phyloP scores from a whole-genome alignment of 139 green algal species.

The Pleodorina starrii region DNA sequence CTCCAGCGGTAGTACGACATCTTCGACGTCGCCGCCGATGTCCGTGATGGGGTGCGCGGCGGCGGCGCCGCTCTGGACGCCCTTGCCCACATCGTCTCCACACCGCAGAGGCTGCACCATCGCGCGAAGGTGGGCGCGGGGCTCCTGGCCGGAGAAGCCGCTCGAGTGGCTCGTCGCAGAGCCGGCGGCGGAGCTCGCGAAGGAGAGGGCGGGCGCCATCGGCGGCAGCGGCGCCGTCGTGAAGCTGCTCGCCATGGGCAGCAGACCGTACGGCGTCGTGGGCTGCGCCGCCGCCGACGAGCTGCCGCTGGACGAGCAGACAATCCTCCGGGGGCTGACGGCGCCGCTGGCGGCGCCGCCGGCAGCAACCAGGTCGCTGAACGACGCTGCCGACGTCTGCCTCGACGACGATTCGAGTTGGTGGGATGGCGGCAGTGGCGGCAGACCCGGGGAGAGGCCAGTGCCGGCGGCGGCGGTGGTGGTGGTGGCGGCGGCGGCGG shows the following conservation, averaged over 20 bases:
- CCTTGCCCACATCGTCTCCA: too few species aligned
- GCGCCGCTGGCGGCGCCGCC: not conserved
- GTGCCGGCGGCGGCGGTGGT: not conserved
- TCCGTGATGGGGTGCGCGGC: too few species aligned
- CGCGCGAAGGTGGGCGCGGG: too few species aligned
- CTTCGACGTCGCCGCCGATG: too few species aligned
- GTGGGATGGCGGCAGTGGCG: not conserved
- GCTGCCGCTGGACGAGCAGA: not conserved
- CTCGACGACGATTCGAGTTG: not conserved
- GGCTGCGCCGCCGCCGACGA: not conserved
- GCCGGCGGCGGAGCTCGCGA: not conserved
- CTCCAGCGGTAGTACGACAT: too few species aligned
- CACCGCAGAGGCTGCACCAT: too few species aligned
- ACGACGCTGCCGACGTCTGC: not conserved
- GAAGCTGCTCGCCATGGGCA: not conserved
- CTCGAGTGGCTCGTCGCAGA: too few species aligned
- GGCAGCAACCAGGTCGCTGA: not conserved
- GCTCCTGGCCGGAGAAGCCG: too few species aligned
- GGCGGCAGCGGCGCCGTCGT: not conserved
- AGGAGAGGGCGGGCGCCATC: not conserved
- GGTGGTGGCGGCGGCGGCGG: not conserved
- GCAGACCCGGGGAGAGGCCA: not conserved
- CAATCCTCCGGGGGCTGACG: not conserved
- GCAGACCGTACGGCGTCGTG: slow-evolving; percentile 16
- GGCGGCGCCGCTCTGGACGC: too few species aligned